Evolutionary conservation across 805 yeast species (phyloP).

Genomic region (Millerago galiae): DNA sequence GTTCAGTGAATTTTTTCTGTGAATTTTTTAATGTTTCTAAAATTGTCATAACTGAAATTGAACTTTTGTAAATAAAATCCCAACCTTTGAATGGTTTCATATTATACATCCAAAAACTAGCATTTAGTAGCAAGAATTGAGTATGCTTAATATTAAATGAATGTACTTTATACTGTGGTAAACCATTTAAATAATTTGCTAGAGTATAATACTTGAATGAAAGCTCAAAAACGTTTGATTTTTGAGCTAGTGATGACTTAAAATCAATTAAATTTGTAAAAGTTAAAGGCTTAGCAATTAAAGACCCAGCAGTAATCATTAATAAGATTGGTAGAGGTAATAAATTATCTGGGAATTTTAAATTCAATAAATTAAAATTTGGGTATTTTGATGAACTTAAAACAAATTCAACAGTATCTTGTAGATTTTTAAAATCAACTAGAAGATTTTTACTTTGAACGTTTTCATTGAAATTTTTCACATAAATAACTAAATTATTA

Average conservation of each 20-base stretch:
- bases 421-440: slow-evolving; percentile 8
- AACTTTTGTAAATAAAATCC: slow-evolving; percentile 16
- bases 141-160: slow-evolving; percentile 13
- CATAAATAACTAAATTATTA: slow-evolving; percentile 5
- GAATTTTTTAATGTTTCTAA: slow-evolving; percentile 17
- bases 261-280: slow-evolving; percentile 9
- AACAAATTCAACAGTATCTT: slow-evolving; percentile 10
- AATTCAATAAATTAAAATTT: slow-evolving; percentile 4
- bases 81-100: slow-evolving; percentile 21
- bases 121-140: slow-evolving; percentile 13
- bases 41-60: slow-evolving; percentile 17
- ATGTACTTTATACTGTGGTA: slow-evolving; percentile 10
- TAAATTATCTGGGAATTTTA: slow-evolving; percentile 8
- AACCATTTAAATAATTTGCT: slow-evolving; percentile 9
- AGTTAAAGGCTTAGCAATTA: slow-evolving; percentile 16
- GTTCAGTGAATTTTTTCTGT: slow-evolving; percentile 13
- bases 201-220: slow-evolving; percentile 11
- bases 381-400: neutral
- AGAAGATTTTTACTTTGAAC: slow-evolving; percentile 20
- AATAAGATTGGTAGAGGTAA: slow-evolving; percentile 14
- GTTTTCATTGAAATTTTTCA: slow-evolving; percentile 11
- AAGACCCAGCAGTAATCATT: slow-evolving; percentile 11
- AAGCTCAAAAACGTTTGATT: slow-evolving; percentile 1
- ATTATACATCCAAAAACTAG: slow-evolving; percentile 20
- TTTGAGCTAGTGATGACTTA: slow-evolving; percentile 11